These are phyloP conservation scores for Amphichorda felina DNA, from an alignment of 2,329 filamentous ascomycete genomes.

Conservation along the genomic window DNA sequence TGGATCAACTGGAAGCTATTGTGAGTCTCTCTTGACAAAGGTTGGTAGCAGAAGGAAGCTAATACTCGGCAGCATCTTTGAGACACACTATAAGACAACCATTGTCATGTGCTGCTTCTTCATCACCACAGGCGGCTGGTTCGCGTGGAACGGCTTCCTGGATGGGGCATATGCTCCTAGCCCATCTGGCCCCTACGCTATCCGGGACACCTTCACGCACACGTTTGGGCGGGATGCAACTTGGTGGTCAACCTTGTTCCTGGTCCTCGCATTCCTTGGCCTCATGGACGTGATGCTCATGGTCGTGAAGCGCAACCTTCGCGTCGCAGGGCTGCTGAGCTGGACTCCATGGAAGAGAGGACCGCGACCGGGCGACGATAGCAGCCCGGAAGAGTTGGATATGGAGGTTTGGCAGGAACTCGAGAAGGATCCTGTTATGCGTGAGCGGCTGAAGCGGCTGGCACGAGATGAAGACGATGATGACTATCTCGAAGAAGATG, in stretches of 20 bases:
- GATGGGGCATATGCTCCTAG: constrained; percentile 43
- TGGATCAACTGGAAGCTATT: constrained; percentile 70
- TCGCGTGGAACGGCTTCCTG: constrained; percentile 63
- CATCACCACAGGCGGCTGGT: constrained; percentile 55
- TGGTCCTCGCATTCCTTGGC: constrained; percentile 48
- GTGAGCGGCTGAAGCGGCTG: constrained; percentile 27
- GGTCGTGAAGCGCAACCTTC: constrained; percentile 30
- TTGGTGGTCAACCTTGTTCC: constrained; percentile 65
- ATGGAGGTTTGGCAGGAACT: constrained; percentile 47
- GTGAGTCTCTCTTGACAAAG: constrained; percentile 34
- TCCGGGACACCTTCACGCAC: constrained; percentile 52
- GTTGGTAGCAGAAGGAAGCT: neutral
- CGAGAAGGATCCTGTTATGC: constrained; percentile 36
- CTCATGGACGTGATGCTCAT: constrained; percentile 54
- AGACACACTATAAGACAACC: constrained; percentile 64
- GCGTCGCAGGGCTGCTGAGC: constrained; percentile 33
- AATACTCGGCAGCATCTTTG: constrained; percentile 49
- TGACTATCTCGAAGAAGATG: constrained; percentile 3
- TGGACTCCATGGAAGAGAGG: constrained; percentile 27
- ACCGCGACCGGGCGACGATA: neutral
- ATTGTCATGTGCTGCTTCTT: constrained; percentile 48
- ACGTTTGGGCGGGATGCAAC: constrained; percentile 55
- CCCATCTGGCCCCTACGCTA: constrained; percentile 47
- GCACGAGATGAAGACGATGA: constrained; percentile 15
- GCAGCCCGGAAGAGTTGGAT: constrained; percentile 22